Evolutionary conservation across 352 stramenopile genomes (phyloP), one percentile per base, ranked within the genome.

Genomic region (Pythium sp.): DNA sequence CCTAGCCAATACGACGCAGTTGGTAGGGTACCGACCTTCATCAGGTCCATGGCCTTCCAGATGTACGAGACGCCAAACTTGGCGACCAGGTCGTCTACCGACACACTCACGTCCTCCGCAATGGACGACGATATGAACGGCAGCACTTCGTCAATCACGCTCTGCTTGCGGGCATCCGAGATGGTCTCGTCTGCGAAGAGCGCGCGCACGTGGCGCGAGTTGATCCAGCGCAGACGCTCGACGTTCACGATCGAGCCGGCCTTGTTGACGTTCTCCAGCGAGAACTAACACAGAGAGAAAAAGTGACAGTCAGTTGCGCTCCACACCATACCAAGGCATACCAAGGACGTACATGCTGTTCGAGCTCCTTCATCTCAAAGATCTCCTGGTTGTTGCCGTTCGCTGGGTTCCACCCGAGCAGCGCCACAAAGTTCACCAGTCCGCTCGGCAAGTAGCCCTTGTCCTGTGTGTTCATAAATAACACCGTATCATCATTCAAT

Each of bases 401-500:
- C 11, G 87, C 86, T 11, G 89, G 87, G 74, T 99, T 99, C 97
- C 97, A 99, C 18, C 97, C 97, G 20, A 99, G 88, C n/a, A 99
- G 78, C 15, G 97, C 94, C 9, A 99, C 86, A 69, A 99, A 99
- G 69, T 99, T 99, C 55, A 99, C 96, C 67, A 99, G 94, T 0
- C 96, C 96, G 71, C 94, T 95, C 14, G 97, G 89, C 8, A 99
- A 77, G 72, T 97, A 99, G 20, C 97, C 97, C 82, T 99, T 97
- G 59, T 98, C 80, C 80, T 95, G 73, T 58, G 54, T 22, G 59
- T 22, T 18, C 32, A 36, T 49, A 62, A 55, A 56, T 14, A 62
- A 9, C 2, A 43, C 18, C 62, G 60, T 28, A 36, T 41, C 18
- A 43, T 15, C 47, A 41, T 24, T 18, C 22, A 34, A 18, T 6